Evolutionary conservation across 768 basidiomycete genomes (phyloP).

Genomic region (Grammothele lineata): DNA sequence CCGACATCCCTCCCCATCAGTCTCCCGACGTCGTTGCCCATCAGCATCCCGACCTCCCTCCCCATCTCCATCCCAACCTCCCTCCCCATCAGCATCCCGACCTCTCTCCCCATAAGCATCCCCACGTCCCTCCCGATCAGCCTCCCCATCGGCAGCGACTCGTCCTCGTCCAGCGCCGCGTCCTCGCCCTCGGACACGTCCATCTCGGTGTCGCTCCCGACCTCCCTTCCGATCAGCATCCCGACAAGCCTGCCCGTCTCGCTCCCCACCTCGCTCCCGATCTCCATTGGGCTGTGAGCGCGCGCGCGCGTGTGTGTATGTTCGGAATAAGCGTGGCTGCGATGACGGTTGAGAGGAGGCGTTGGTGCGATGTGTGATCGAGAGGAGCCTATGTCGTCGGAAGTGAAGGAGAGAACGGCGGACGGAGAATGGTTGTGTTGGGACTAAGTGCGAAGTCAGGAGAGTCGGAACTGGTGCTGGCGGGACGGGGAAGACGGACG

Average conservation of each 20-base stretch:
- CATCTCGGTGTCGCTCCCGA: neutral
- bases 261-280: neutral
- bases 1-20: neutral
- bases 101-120: neutral
- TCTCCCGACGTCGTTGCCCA: conserved; percentile 1
- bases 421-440: no score
- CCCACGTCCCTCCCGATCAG: neutral
- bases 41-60: neutral
- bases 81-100: neutral
- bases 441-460: no score
- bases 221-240: neutral
- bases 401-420: no score
- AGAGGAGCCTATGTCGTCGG: no score
- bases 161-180: neutral
- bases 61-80: conserved; percentile 1
- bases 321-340: no score
- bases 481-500: no score
- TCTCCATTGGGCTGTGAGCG: no score
- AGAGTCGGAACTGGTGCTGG: no score
- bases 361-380: no score
- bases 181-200: neutral
- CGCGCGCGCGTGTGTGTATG: no score
- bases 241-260: conserved; percentile 3
- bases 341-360: no score
- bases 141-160: neutral